These are phyloP conservation scores for Sporobolomyces phaffii DNA, from an alignment of 768 basidiomycete genomes.

Conservation along the genomic window DNA sequence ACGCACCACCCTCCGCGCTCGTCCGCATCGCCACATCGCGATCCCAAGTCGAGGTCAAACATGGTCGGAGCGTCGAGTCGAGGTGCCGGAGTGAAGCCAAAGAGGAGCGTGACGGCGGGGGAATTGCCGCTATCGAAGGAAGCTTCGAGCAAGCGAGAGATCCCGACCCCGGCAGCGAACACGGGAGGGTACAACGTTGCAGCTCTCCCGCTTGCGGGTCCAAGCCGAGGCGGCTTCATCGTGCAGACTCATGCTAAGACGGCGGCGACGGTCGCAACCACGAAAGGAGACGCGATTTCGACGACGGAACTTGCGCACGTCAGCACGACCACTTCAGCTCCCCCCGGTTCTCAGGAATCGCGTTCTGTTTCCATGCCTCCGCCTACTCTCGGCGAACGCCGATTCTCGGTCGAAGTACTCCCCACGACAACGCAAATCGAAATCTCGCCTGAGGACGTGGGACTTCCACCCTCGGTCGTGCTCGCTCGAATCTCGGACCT, in stretches of 20 bases:
- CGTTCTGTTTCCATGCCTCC: not conserved
- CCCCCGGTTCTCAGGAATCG: not conserved
- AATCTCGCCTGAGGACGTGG: not conserved
- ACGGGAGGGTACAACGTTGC: not conserved
- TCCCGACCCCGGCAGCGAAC: not conserved
- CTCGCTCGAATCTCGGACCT: slow-evolving; percentile 24
- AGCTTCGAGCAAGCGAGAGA: not conserved
- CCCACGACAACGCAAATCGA: not conserved
- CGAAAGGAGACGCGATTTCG: slow-evolving; percentile 18
- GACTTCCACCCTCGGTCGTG: slow-evolving; percentile 30
- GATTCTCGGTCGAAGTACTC: slow-evolving; percentile 15
- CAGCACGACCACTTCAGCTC: not conserved
- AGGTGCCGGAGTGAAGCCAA: slow-evolving; percentile 24
- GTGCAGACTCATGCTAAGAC: slow-evolving; percentile 30
- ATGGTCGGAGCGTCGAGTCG: slow-evolving; percentile 31
- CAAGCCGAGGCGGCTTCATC: slow-evolving; percentile 36
- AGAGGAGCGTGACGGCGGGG: slow-evolving; percentile 19
- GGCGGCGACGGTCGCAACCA: slow-evolving; percentile 27
- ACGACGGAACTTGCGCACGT: slow-evolving; percentile 13
- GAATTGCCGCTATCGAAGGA: slow-evolving; percentile 23
- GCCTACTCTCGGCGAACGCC: slow-evolving; percentile 3
- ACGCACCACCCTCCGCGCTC: slow-evolving; percentile 18
- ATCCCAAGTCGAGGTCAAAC: slow-evolving; percentile 9
- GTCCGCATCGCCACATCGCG: not conserved
- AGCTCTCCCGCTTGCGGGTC: slow-evolving; percentile 11